These are phyloP conservation scores for Glutinoglossum americanum DNA, from an alignment of 495 filamentous ascomycete genomes.

Conservation along the genomic window DNA sequence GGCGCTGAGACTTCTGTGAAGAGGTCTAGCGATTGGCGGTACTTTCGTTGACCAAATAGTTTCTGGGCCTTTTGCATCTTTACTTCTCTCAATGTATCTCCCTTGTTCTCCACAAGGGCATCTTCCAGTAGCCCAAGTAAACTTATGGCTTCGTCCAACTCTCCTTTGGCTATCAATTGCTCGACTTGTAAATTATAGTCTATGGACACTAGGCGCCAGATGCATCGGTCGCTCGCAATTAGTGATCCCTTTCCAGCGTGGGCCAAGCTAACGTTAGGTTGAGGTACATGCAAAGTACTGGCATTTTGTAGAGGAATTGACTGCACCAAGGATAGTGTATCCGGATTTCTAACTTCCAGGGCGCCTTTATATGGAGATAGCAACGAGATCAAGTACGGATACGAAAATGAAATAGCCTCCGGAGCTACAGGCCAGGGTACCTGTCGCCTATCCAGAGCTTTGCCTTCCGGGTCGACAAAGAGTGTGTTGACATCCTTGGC, in stretches of 20 bases:
- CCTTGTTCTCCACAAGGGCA: conserved; percentile 68
- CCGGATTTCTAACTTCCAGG: conserved; percentile 80
- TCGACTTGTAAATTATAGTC: conserved; percentile 86
- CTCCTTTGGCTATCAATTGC: conserved; percentile 51
- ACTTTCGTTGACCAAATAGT: conserved; percentile 64
- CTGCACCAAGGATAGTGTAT: conserved; percentile 72
- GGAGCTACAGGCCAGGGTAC: conserved; percentile 80
- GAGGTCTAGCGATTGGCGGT: conserved; percentile 70
- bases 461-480: conserved; percentile 70
- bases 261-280: conserved; percentile 74
- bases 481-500: conserved; percentile 91
- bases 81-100: conserved; percentile 52
- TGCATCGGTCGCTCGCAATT: conserved; percentile 63
- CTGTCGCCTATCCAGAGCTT: conserved; percentile 62
- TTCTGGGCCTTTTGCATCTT: conserved; percentile 78
- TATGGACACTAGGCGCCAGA: conserved; percentile 91
- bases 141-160: conserved; percentile 83
- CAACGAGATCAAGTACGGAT: conserved; percentile 80
- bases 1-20: conserved; percentile 79
- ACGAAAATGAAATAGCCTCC: conserved; percentile 80
- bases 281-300: conserved; percentile 71
- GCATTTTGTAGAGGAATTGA: conserved; percentile 62
- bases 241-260: conserved; percentile 91
- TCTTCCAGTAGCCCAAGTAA: conserved; percentile 77
- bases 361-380: conserved; percentile 67